These are phyloP conservation scores for Incumbomyces delicatus DNA, from an alignment of 2,329 filamentous ascomycete species.

Conservation along the genomic window DNA sequence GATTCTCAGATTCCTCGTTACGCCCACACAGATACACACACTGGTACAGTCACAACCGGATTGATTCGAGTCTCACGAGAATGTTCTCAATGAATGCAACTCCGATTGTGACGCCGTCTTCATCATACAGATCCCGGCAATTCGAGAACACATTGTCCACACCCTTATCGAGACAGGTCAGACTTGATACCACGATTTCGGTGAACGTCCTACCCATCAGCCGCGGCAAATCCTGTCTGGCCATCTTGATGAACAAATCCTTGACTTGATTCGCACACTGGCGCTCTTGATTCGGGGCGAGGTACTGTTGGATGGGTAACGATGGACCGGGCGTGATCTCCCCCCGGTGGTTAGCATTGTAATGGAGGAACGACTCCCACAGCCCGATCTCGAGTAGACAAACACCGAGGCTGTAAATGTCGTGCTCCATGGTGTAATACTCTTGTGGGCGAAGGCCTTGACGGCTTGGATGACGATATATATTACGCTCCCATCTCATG, in stretches of 20 bases:
- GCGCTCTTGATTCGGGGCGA: no score
- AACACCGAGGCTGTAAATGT: constrained; percentile 48
- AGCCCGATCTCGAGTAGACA: constrained; percentile 45
- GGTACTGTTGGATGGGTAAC: no score
- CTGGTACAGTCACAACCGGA: not conserved
- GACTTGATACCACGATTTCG: not conserved
- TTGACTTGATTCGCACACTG: no score
- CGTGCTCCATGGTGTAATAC: constrained; percentile 43
- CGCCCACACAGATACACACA: no score
- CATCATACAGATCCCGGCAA: not conserved
- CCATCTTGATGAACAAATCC: not conserved
- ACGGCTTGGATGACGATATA: constrained; percentile 43
- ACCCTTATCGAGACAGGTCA: not conserved
- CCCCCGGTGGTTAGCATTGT: no score
- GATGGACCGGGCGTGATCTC: no score
- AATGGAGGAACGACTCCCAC: no score
- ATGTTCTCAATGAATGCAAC: constrained; percentile 4
- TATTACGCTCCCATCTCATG: constrained; percentile 31
- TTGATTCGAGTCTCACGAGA: not conserved
- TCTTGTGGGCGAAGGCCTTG: constrained; percentile 34
- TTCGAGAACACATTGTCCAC: not conserved
- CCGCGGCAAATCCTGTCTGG: not conserved
- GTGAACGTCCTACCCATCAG: not conserved
- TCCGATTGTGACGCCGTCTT: constrained; percentile 1
- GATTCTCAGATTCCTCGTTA: no score